phyloP scores from a whole-genome alignment of 805 yeast genomes.

The Spathaspora arborariae region DNA sequence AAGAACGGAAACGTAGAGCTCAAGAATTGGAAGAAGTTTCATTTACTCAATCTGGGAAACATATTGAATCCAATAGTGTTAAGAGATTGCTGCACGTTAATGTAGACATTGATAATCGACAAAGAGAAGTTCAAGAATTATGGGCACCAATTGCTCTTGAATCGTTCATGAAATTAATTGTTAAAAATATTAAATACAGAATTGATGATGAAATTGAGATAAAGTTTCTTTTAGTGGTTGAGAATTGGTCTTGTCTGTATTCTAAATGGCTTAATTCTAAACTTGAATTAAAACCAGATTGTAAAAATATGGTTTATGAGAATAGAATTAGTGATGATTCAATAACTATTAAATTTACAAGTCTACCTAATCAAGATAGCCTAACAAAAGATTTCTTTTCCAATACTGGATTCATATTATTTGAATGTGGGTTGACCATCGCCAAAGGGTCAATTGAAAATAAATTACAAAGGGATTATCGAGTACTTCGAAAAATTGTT shows the following conservation, averaged over 20 bases:
- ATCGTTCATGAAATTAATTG: slow-evolving; percentile 25
- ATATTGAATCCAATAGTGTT: slow-evolving; percentile 9
- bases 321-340: slow-evolving; percentile 20
- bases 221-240: slow-evolving; percentile 41
- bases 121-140: slow-evolving; percentile 32
- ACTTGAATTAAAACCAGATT: slow-evolving; percentile 33
- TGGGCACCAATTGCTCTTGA: slow-evolving; percentile 48
- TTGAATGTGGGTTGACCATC: slow-evolving; percentile 47
- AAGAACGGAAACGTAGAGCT: slow-evolving; percentile 25
- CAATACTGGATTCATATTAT: slow-evolving; percentile 40
- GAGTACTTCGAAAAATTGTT: slow-evolving; percentile 31
- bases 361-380: slow-evolving; percentile 39
- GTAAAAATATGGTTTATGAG: slow-evolving; percentile 22
- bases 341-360: slow-evolving; percentile 30
- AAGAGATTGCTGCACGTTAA: slow-evolving; percentile 1
- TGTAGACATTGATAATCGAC: slow-evolving; percentile 21
- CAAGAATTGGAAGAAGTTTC: slow-evolving; percentile 24
- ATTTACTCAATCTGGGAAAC: slow-evolving; percentile 18
- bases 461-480: slow-evolving; percentile 36
- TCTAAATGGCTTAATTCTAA: slow-evolving; percentile 51
- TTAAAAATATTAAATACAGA: slow-evolving; percentile 21
- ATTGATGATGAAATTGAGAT: slow-evolving; percentile 19
- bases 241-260: slow-evolving; percentile 44
- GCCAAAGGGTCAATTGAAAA: slow-evolving; percentile 13
- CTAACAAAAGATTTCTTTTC: slow-evolving; percentile 35